phyloP scores from a whole-genome alignment of 148 eudicot genomes.

The Rhododendron vialii region DNA sequence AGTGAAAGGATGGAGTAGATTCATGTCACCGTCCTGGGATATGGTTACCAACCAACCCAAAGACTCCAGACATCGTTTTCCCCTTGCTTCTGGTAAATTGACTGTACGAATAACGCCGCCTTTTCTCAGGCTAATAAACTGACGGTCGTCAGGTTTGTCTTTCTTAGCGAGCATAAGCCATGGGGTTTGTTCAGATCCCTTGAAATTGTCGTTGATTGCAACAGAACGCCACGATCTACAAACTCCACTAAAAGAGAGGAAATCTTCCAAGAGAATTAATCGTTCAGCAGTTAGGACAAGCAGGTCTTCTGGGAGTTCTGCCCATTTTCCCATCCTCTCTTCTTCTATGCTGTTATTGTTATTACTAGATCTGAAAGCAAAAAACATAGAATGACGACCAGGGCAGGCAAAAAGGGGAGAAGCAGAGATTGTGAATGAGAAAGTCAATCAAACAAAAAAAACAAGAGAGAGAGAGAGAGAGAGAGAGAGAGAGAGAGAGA shows the following conservation, averaged over 20 bases:
- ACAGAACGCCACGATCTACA: background rate
- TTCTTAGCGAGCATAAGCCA: constrained; percentile 5
- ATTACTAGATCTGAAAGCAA: background rate
- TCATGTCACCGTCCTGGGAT: background rate
- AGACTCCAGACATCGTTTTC: background rate
- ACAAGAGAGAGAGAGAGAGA: too few species aligned
- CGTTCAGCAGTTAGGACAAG: background rate
- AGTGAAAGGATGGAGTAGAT: constrained; percentile 8
- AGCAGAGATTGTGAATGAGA: too few species aligned
- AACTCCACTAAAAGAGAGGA: background rate
- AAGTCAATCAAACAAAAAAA: too few species aligned
- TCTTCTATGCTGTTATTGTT: background rate
- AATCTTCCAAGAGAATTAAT: background rate
- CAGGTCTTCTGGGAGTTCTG: background rate
- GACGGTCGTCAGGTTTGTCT: background rate
- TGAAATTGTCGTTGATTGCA: background rate
- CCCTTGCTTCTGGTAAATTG: constrained; percentile 2
- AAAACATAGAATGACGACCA: too few species aligned
- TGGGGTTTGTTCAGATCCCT: background rate
- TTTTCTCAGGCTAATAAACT: background rate
- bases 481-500: too few species aligned
- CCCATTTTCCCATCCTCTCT: background rate
- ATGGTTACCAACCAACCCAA: constrained; percentile 2
- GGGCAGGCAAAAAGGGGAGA: too few species aligned
- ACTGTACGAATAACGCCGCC: background rate